phyloP scores from a whole-genome alignment of 2,329 filamentous ascomycete species.

The Fusarium abutilonis region DNA sequence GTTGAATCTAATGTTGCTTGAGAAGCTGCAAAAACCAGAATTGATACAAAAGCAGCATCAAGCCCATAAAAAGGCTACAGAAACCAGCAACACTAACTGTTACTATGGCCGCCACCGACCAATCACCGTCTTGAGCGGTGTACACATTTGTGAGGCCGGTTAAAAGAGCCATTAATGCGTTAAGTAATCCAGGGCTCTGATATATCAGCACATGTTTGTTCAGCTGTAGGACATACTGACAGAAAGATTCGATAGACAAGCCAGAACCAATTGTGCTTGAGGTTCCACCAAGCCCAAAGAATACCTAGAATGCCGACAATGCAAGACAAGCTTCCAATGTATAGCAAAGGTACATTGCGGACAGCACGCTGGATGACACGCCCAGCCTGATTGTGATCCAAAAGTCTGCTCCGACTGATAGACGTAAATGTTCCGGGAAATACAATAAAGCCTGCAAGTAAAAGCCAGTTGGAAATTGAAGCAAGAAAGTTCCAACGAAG shows the following conservation, averaged over 20 bases:
- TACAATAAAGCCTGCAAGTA: slow-evolving; percentile 18
- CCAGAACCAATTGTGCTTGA: slow-evolving; percentile 17
- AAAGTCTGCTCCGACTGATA: not conserved
- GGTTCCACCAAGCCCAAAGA: slow-evolving; percentile 15
- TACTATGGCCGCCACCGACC: slow-evolving; percentile 14
- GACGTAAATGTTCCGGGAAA: slow-evolving; percentile 22
- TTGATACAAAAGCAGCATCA: slow-evolving; percentile 6
- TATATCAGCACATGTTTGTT: not conserved
- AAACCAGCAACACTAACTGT: slow-evolving; percentile 4
- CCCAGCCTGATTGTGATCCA: slow-evolving; percentile 1
- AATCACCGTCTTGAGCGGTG: slow-evolving; percentile 10
- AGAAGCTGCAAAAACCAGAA: slow-evolving; percentile 10
- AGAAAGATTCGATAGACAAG: slow-evolving; percentile 20
- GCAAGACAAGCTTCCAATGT: slow-evolving; percentile 2
- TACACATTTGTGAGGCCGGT: slow-evolving; percentile 16
- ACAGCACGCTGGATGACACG: not conserved
- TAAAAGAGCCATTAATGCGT: slow-evolving; percentile 8
- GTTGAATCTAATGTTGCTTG: not conserved
- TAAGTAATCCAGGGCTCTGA: slow-evolving; percentile 54
- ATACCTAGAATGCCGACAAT: slow-evolving; percentile 2
- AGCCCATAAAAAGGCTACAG: slow-evolving; percentile 5
- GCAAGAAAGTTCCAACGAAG: slow-evolving; percentile 13
- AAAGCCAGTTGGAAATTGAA: slow-evolving; percentile 21
- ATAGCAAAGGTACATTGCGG: slow-evolving; percentile 2
- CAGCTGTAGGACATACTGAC: slow-evolving; percentile 6